Percentiles rank a stretch among this genome's conserved stretches.
These are phyloP conservation scores for Reticulascus tulasneorum DNA, from an alignment of 2,329 filamentous ascomycete genomes.

Conservation along the genomic window DNA sequence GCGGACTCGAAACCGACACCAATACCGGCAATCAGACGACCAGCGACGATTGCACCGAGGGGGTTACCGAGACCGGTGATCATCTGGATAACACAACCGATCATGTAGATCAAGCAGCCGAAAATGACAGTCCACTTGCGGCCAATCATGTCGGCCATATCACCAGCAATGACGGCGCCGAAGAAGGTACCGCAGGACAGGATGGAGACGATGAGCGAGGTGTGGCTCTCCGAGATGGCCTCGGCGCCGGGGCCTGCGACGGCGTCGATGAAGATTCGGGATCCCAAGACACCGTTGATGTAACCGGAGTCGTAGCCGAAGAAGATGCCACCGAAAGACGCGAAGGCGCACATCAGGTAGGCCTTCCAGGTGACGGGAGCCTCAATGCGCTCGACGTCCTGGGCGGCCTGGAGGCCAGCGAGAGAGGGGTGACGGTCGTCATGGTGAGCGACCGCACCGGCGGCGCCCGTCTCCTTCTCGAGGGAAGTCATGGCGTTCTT, in stretches of 20 bases:
- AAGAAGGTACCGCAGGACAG: slow-evolving; percentile 77
- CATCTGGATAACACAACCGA: slow-evolving; percentile 67
- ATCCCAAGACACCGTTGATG: slow-evolving; percentile 62
- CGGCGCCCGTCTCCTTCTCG: slow-evolving; percentile 12
- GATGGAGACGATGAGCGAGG: slow-evolving; percentile 66
- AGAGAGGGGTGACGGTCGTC: slow-evolving; percentile 8
- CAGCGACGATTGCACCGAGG: slow-evolving; percentile 63
- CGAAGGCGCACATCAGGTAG: slow-evolving; percentile 66
- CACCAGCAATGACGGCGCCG: slow-evolving; percentile 72
- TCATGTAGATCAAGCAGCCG: slow-evolving; percentile 66
- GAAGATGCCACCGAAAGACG: slow-evolving; percentile 70
- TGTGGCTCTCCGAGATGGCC: slow-evolving; percentile 36
- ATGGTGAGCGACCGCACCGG: slow-evolving; percentile 6
- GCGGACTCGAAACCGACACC: slow-evolving; percentile 80
- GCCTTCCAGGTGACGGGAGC: slow-evolving; percentile 66
- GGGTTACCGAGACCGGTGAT: slow-evolving; percentile 39
- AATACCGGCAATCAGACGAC: slow-evolving; percentile 71
- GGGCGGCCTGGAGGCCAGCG: slow-evolving; percentile 34
- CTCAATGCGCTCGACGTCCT: slow-evolving; percentile 58
- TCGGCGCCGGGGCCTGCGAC: slow-evolving; percentile 39
- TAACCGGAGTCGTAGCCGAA: slow-evolving; percentile 78
- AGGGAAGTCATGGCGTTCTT: slow-evolving; percentile 2
- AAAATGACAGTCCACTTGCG: slow-evolving; percentile 68
- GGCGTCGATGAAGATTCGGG: slow-evolving; percentile 45
- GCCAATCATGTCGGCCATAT: slow-evolving; percentile 71